These are phyloP conservation scores for Fusarium vanettenii DNA, from an alignment of 2,329 filamentous ascomycete species.

Conservation along the genomic window DNA sequence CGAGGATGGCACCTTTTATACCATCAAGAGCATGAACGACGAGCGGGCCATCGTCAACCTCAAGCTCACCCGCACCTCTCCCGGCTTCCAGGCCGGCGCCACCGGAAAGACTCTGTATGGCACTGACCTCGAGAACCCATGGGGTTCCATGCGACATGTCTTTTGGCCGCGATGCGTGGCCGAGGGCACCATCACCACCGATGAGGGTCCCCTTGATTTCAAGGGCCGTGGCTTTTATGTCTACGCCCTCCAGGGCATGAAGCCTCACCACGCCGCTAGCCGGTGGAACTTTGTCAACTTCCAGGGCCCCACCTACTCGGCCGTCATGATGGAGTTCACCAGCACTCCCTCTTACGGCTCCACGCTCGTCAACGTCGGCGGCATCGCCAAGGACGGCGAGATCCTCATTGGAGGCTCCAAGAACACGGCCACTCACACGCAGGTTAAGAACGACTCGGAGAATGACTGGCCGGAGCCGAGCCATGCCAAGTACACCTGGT, in stretches of 20 bases:
- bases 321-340: conserved; percentile 94
- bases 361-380: conserved; percentile 85
- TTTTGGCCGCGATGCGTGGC: conserved; percentile 93
- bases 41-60: conserved; percentile 85
- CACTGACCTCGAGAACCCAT: conserved; percentile 85
- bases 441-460: conserved; percentile 76
- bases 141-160: conserved; percentile 90
- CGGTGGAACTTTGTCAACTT: conserved; percentile 96
- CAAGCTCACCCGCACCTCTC: conserved; percentile 79
- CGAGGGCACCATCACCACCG: conserved; percentile 86
- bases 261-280: conserved; percentile 94
- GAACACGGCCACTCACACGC: conserved; percentile 76
- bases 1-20: conserved; percentile 83
- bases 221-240: conserved; percentile 83
- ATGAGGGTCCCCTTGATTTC: conserved; percentile 84
- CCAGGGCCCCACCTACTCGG: conserved; percentile 87
- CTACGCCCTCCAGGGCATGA: conserved; percentile 96
- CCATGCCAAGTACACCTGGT: conserved; percentile 80
- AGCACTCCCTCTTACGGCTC: conserved; percentile 93
- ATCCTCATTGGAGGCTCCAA: conserved; percentile 78
- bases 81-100: conserved; percentile 86
- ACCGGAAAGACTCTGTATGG: conserved; percentile 88
- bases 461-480: conserved; percentile 92
- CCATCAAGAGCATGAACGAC: conserved; percentile 91
- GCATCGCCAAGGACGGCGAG: conserved; percentile 83